Base-by-base conservation (phyloP, 2,329 filamentous ascomycete genomes). In the Monosporascus sp. region DNA sequence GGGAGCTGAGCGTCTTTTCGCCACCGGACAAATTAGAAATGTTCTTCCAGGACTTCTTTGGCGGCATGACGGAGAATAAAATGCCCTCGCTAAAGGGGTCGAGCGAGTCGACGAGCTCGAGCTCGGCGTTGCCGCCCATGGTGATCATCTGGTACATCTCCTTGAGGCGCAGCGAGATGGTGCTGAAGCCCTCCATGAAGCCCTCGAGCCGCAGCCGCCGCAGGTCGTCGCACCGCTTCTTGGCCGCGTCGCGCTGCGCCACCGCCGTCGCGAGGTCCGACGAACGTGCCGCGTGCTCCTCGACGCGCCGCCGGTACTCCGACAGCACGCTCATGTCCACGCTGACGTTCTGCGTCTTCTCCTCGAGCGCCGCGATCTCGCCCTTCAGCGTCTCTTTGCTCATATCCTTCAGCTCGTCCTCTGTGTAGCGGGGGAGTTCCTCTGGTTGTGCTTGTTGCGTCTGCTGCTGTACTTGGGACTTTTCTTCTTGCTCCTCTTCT, bases 71-170 rank as follows among this genome's bases (percentile, higher is more conserved):
- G 52, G 87, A 93, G 77, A 99, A 99, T 47, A 97, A 70, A 57
- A 99, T 97, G 25, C 94, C 94, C 72, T 99, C 94, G 6, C 89
- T 91, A 77, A 99, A 99, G 0, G 94, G 94, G 69, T 99, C 95
- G 3, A 99, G 77, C 18, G 88, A 93, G 74, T 99, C 94, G 41
- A 99, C 94, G 24, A 99, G 84, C 71, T 99, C 95, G 14, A 99
- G 82, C 74, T 99, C 94, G 0, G 94, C 94, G 64, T 99, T 99
- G 52, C 94, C 94, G 56, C 94, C 94, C 91, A 99, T 97, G 22
- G 94, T 99, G 69, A 99, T 99, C 92, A 99, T 97, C 70, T 99
- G 94, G 74, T 99, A 99, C 94, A 99, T 99, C 68, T 99, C 94
- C 76, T 99, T 99, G 46, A 99, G 79, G 1, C 93, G 88, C 24